Conservation (phyloP, 163 green algal species). For the Volvox carteri region DNA sequence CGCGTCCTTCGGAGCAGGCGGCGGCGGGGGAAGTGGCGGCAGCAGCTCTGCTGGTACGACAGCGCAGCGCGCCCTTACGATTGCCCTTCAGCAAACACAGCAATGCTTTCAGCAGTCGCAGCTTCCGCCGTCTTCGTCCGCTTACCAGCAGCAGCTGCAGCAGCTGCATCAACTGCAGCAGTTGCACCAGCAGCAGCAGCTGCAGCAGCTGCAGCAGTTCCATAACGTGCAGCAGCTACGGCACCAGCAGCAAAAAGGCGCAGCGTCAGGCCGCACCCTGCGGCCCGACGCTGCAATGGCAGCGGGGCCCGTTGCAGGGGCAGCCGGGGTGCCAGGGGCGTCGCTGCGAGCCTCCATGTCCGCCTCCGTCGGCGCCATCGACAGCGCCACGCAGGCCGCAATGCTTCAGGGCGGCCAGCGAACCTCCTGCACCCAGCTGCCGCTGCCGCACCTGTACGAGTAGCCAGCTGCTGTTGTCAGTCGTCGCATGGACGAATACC, state of each 20-base stretch:
- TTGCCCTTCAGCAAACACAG: background rate
- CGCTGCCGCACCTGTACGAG: background rate
- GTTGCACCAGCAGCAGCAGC: slow-evolving; percentile 17
- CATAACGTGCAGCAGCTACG: slow-evolving; percentile 9
- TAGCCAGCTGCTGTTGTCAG: too few relatives aligned
- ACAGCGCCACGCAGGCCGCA: background rate
- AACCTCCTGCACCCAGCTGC: background rate
- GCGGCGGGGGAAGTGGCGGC: background rate
- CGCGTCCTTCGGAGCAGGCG: background rate
- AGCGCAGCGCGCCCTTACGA: background rate
- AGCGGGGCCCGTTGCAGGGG: too few relatives aligned
- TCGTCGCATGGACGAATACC: too few relatives aligned
- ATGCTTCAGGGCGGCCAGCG: background rate
- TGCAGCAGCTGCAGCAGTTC: slow-evolving; percentile 21
- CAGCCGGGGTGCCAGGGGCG: too few relatives aligned
- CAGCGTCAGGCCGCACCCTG: background rate
- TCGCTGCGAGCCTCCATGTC: background rate
- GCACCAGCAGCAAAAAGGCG: slow-evolving; percentile 22
- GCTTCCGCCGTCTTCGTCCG: too few relatives aligned
- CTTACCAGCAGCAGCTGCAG: slow-evolving; percentile 20
- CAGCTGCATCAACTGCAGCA: slow-evolving; percentile 12
- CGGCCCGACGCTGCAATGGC: background rate
- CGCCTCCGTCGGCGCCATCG: background rate
- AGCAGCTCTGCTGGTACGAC: background rate
- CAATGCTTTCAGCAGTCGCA: background rate